Percentiles rank a stretch among this genome's conserved stretches.
Evolutionary conservation across 345 rosid genomes (phyloP).

Genomic region (Melaleuca alternifolia): DNA sequence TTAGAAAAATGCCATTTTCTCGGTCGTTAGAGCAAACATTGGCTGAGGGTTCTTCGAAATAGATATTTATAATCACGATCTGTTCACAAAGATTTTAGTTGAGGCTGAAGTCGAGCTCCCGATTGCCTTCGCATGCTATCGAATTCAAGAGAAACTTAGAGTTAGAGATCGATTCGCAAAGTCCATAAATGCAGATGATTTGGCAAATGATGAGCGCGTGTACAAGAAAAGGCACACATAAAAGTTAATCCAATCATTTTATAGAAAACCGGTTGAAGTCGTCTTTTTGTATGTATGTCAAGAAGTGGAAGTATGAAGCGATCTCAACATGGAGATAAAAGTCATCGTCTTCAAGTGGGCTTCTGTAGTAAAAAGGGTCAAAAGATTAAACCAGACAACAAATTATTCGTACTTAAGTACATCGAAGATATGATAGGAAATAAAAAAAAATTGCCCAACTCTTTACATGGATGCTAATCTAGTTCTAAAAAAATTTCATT

Average conservation of each 20-base stretch:
- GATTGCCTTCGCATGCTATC: neutral
- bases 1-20: neutral
- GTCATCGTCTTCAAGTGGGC: neutral
- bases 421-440: accelerated
- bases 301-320: neutral
- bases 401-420: neutral
- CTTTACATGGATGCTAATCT: too few relatives aligned
- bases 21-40: neutral
- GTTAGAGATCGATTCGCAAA: accelerated
- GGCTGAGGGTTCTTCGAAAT: neutral
- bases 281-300: neutral
- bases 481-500: too few relatives aligned
- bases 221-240: neutral
- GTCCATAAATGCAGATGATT: neutral
- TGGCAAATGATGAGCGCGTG: accelerated
- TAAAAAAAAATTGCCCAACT: too few relatives aligned
- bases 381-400: neutral
- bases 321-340: neutral
- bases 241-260: accelerated
- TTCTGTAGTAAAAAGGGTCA: neutral
- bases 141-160: neutral
- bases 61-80: accelerated
- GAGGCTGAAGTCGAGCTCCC: neutral
- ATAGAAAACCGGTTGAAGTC: neutral
- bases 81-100: accelerated